Evolutionary conservation across 768 basidiomycete genomes (phyloP), one percentile per base, ranked within the genome.

Genomic region (Rhizopogon rudus): DNA sequence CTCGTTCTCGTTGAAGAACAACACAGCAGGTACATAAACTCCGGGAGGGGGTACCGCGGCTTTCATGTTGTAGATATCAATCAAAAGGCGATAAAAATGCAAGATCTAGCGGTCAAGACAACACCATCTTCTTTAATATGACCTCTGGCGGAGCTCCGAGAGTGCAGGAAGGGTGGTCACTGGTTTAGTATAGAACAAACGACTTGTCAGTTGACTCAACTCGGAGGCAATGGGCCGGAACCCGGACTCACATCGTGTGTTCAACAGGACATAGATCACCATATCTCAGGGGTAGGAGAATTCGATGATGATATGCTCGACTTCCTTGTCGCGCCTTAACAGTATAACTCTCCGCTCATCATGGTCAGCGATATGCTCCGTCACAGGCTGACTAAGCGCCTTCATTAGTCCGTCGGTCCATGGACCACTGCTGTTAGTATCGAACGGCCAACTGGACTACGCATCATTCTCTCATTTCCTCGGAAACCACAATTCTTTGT

Each of bases 11-110:
- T 83, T 78, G 60, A 87, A 83, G 68, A 86, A 90, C 43, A 93
- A 73, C 52, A 91, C 83, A 3, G 91, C 83, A 10, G 91, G 91
- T 25, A 88, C 86, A 65, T 91, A 91, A 54, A 84, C 76, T 5
- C 90, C 89, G 35, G 81, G 74, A 2, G 86, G 84, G 13, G 86
- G 85, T 17, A 83, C 76, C 1, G 35, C 48, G 37, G 48, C 48
- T 22, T 13, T 57, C 68, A 68, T 71, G 40, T 60, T 45, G 58
- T 61, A 59, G 44, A 55, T 25, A 12, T n/a, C 28, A 17, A 49
- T 22, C 3, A 5, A 10, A 14, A 29, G 33, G 43, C n/a, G 35
- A 52, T 39, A 40, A 14, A 29, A 40, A 22, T 7, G 35, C 14
- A n/a, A 25, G 33, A 31, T 52, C 9, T 44, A 13, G 35, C 17